Evolutionary conservation across 1,284 basidiomycete genomes (phyloP).

Genomic region (Trametes pubescens): DNA sequence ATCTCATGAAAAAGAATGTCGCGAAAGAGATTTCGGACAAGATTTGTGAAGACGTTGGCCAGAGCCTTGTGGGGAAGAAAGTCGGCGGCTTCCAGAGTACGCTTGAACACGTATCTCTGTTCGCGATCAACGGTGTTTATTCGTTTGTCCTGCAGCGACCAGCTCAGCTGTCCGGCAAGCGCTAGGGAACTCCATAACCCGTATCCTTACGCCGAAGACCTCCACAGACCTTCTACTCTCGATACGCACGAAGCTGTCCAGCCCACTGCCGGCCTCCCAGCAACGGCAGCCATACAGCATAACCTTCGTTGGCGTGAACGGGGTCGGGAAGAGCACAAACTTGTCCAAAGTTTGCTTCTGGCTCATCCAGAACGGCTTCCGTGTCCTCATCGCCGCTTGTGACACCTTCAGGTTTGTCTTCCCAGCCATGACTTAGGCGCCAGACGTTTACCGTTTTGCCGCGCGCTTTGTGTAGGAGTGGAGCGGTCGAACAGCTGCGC

Average conservation of each 20-base stretch:
- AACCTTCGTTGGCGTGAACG: conserved; percentile 99
- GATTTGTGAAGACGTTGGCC: conserved; percentile 92
- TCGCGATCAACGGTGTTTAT: neutral
- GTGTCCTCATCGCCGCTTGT: conserved; percentile 97
- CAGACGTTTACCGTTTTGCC: neutral
- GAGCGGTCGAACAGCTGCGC: conserved; percentile 97
- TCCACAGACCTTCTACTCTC: conserved; percentile 94
- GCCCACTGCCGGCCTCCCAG: conserved; percentile 73
- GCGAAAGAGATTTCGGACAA: conserved; percentile 95
- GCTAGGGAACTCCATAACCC: conserved; percentile 88
- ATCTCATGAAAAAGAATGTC: conserved; percentile 99
- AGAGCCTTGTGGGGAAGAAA: conserved; percentile 90
- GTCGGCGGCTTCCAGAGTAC: conserved; percentile 87
- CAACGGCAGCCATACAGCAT: conserved; percentile 90
- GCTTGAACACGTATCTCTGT: conserved; percentile 36
- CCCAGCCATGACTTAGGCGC: neutral
- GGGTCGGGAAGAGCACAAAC: conserved; percentile 99
- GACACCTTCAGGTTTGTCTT: conserved; percentile 89
- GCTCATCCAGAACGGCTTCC: conserved; percentile 94
- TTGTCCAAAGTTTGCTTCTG: conserved; percentile 99
- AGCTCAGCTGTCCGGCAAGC: conserved; percentile 87
- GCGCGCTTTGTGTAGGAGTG: conserved; percentile 63
- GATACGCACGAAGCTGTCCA: conserved; percentile 76
- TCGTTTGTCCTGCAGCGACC: conserved; percentile 60
- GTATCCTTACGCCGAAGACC: conserved; percentile 95